These are phyloP conservation scores for Pontederia paniculata DNA, from an alignment of 176 grass and related monocot species.

Conservation along the genomic window DNA sequence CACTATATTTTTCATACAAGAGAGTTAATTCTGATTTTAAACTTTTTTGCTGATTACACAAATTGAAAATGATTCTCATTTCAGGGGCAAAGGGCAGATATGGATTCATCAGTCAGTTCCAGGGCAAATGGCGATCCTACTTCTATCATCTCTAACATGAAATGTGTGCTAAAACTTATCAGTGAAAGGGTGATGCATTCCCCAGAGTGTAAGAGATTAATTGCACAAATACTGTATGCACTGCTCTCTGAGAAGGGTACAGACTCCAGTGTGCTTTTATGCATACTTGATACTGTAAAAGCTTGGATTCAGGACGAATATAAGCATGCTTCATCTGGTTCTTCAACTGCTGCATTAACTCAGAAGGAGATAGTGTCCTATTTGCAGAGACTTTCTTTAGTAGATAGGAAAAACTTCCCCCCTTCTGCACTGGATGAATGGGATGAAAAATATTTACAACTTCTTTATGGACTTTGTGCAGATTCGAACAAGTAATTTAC, in stretches of 20 bases:
- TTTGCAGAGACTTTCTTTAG: conserved; percentile 86
- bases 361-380: conserved; percentile 82
- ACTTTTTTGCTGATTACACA: background rate
- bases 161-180: conserved; percentile 66
- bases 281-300: conserved; percentile 84
- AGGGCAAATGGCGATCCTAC: conserved; percentile 50
- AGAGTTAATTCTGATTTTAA: no score
- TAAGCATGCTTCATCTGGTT: conserved; percentile 43
- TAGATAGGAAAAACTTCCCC: conserved; percentile 80
- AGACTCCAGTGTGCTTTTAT: conserved; percentile 69
- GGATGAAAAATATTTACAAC: conserved; percentile 85
- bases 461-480: conserved; percentile 79
- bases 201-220: conserved; percentile 64
- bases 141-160: conserved; percentile 71
- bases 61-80: conserved; percentile 18
- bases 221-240: conserved; percentile 66
- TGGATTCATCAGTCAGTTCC: conserved; percentile 69
- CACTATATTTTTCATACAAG: no score
- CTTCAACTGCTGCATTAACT: conserved; percentile 42
- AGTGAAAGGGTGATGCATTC: conserved; percentile 85
- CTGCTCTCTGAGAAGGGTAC: conserved; percentile 84
- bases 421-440: conserved; percentile 66
- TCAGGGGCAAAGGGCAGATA: conserved; percentile 76
- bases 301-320: conserved; percentile 87
- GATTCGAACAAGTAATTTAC: conserved; percentile 72